These are phyloP conservation scores for Sclerotiophoma versabilis DNA, from an alignment of 2,329 filamentous ascomycete species.

Conservation along the genomic window DNA sequence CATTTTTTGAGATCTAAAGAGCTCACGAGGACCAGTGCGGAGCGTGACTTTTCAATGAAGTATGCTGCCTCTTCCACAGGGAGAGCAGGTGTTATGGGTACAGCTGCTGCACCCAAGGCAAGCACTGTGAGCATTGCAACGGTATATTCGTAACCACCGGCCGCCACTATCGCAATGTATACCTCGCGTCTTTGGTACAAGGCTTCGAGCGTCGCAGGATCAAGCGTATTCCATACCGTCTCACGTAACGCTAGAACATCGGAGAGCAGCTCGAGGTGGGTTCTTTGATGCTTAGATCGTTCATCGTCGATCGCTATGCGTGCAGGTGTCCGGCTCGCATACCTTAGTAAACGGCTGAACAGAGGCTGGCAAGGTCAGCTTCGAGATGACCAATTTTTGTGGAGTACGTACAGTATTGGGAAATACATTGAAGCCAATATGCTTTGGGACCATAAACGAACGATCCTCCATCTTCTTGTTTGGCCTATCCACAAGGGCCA, in stretches of 20 bases:
- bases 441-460: slow-evolving; percentile 37
- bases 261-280: slow-evolving; percentile 53
- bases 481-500: not conserved
- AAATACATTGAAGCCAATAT: slow-evolving; percentile 36
- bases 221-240: slow-evolving; percentile 42
- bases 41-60: slow-evolving; percentile 52
- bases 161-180: slow-evolving; percentile 56
- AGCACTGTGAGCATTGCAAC: slow-evolving; percentile 58
- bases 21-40: slow-evolving; percentile 50
- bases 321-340: slow-evolving; percentile 45
- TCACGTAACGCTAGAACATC: slow-evolving; percentile 55
- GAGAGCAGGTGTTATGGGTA: slow-evolving; percentile 54
- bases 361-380: slow-evolving; percentile 35
- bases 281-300: slow-evolving; percentile 46
- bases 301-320: slow-evolving; percentile 51
- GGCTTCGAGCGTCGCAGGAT: slow-evolving; percentile 32
- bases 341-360: slow-evolving; percentile 52
- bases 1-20: slow-evolving; percentile 42
- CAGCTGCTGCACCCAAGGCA: slow-evolving; percentile 56
- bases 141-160: slow-evolving; percentile 57
- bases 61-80: slow-evolving; percentile 56
- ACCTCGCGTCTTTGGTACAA: slow-evolving; percentile 48
- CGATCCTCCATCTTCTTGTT: slow-evolving; percentile 36
- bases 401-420: slow-evolving; percentile 39
- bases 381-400: not conserved